A percentile compares a stretch with the other conserved stretches of the same genome.
Evolutionary conservation across 169 alveolate species (phyloP).

Genomic region (Plasmodium vivax): DNA sequence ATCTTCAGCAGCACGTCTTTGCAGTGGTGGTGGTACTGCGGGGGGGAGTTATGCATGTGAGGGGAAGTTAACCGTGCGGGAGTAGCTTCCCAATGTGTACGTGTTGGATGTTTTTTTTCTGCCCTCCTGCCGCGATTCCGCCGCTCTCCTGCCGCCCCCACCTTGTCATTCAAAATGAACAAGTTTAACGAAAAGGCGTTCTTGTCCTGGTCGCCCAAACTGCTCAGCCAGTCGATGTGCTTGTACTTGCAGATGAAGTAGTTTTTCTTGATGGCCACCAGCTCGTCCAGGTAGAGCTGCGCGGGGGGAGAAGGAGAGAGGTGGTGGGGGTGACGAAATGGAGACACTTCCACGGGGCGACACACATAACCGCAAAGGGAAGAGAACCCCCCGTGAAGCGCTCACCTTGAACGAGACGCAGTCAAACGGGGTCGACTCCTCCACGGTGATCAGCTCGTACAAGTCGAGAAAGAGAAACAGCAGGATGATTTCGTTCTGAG

Average conservation of each 20-base stretch:
- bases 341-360: background rate
- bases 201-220: slow-evolving; percentile 16
- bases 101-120: background rate
- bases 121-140: background rate
- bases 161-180: slow-evolving; percentile 63
- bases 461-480: slow-evolving; percentile 51
- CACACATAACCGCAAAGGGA: background rate
- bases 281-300: slow-evolving; percentile 26
- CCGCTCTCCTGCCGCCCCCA: background rate
- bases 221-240: slow-evolving; percentile 51
- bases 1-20: slow-evolving; percentile 53
- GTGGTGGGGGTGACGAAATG: background rate
- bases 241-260: slow-evolving; percentile 65
- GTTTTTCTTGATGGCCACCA: slow-evolving; percentile 28
- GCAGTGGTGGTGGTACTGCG: slow-evolving; percentile 50
- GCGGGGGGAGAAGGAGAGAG: background rate
- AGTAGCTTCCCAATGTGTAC: background rate
- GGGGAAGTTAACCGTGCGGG: background rate
- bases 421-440: slow-evolving; percentile 48
- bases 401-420: slow-evolving; percentile 62
- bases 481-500: slow-evolving; percentile 55
- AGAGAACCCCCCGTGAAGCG: background rate
- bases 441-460: slow-evolving; percentile 34
- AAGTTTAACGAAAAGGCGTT: slow-evolving; percentile 66
- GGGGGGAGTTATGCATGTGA: background rate